These are phyloP conservation scores for Panaeolus papilionaceus DNA, from an alignment of 768 basidiomycete species.

Conservation along the genomic window DNA sequence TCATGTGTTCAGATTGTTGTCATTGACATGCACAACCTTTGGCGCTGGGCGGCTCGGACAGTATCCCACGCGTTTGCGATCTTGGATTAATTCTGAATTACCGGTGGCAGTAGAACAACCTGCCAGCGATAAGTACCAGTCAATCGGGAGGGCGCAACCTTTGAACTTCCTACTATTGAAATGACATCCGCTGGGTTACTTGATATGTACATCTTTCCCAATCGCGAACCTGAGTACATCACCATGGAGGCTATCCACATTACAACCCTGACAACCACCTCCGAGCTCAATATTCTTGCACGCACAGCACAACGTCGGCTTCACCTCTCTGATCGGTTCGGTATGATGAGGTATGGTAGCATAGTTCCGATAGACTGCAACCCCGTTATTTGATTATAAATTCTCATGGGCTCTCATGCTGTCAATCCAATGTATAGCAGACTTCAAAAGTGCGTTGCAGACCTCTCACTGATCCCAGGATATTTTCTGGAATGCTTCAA, in stretches of 20 bases:
- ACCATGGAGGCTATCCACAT: background rate
- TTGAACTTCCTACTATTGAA: background rate
- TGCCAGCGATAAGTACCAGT: slow-evolving; percentile 3
- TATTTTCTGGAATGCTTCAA: background rate
- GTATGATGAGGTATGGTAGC: background rate
- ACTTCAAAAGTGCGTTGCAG: background rate
- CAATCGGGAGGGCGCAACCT: slow-evolving; percentile 9
- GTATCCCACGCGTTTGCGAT: background rate
- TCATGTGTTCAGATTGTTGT: background rate
- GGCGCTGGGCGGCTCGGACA: background rate
- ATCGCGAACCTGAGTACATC: slow-evolving; percentile 5
- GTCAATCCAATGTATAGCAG: background rate
- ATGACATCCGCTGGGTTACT: background rate
- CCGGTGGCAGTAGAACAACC: background rate
- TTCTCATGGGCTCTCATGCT: slow-evolving; percentile 10
- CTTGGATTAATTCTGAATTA: background rate
- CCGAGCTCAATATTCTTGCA: too few species aligned
- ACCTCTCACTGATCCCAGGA: background rate
- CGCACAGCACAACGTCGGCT: background rate
- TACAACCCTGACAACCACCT: background rate
- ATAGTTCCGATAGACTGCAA: background rate
- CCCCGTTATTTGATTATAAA: background rate
- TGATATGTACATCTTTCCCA: slow-evolving; percentile 9
- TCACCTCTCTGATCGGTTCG: background rate
- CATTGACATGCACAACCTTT: slow-evolving; percentile 2